Conservation (phyloP, 2,329 filamentous ascomycete genomes). For the Colletotrichum sansevieriae region DNA sequence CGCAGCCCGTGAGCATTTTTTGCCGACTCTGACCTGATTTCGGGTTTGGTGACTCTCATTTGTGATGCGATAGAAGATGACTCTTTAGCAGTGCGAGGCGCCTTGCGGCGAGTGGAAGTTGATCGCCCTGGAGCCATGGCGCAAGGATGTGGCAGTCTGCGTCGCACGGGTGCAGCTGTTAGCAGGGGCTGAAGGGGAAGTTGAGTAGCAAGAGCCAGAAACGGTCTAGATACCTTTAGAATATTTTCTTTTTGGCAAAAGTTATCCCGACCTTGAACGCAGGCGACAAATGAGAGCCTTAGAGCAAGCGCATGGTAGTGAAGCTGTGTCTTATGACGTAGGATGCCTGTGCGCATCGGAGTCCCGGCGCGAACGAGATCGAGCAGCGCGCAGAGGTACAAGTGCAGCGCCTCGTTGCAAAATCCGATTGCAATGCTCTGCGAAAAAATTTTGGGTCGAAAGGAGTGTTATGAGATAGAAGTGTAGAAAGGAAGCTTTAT, state of each 20-base stretch:
- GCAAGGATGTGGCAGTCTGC: conserved; percentile 13
- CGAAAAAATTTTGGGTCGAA: no score
- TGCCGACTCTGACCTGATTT: not conserved
- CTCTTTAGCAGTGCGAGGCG: conserved; percentile 5
- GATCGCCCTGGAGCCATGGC: conserved; percentile 28
- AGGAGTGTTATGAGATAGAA: no score
- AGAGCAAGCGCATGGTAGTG: conserved; percentile 23
- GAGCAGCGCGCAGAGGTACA: no score
- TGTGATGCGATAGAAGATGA: conserved; percentile 7
- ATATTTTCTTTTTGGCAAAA: not conserved
- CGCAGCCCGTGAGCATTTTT: conserved; percentile 6
- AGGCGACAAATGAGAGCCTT: not conserved
- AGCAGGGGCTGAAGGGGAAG: not conserved
- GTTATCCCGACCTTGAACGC: not conserved
- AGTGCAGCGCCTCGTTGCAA: no score
- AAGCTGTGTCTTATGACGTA: no score
- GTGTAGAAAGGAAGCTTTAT: not conserved
- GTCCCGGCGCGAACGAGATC: no score
- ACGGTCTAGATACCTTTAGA: not conserved
- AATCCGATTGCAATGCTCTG: no score
- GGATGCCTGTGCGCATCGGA: no score
- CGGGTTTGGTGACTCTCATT: conserved; percentile 23
- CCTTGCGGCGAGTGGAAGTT: conserved; percentile 20
- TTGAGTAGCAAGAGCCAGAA: not conserved
- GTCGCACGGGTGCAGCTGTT: conserved; percentile 18